Conservation (phyloP, 83 land plant genomes). For the Thuja plicata region DNA sequence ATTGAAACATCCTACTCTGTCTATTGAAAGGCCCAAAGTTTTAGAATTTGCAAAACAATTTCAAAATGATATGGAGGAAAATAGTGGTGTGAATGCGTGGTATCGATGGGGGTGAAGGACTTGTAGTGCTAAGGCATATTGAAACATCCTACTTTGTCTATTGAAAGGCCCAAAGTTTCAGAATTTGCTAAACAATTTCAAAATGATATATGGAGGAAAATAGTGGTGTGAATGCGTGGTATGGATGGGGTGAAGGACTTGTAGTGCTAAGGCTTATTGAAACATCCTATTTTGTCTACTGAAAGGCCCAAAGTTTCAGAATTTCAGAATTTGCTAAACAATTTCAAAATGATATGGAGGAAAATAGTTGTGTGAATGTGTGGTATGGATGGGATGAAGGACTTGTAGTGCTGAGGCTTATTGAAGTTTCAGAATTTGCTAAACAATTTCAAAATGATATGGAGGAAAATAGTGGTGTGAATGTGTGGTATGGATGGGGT, state of each 20-base stretch:
- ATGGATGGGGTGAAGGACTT: slow-evolving; percentile 40
- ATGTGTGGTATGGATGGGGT: slow-evolving; percentile 40
- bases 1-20: too few species aligned
- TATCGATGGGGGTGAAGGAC: slow-evolving; percentile 39
- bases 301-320: background rate
- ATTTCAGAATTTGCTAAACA: too few species aligned
- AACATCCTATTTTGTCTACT: slow-evolving; percentile 39
- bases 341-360: too few species aligned
- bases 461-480: slow-evolving; percentile 11
- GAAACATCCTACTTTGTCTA: slow-evolving; percentile 60
- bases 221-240: slow-evolving; percentile 25
- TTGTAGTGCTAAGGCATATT: slow-evolving; percentile 44
- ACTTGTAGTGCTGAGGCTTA: too few species aligned
- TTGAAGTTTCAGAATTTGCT: background rate
- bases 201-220: background rate
- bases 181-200: background rate
- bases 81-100: slow-evolving; percentile 23
- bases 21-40: too few species aligned
- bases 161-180: too few species aligned
- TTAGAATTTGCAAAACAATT: background rate
- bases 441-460: background rate
- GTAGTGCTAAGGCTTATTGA: slow-evolving; percentile 51
- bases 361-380: too few species aligned
- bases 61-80: background rate
- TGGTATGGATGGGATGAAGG: too few species aligned